Conservation (phyloP, 1,284 basidiomycete species). For the Lentinula novae-zelandiae region DNA sequence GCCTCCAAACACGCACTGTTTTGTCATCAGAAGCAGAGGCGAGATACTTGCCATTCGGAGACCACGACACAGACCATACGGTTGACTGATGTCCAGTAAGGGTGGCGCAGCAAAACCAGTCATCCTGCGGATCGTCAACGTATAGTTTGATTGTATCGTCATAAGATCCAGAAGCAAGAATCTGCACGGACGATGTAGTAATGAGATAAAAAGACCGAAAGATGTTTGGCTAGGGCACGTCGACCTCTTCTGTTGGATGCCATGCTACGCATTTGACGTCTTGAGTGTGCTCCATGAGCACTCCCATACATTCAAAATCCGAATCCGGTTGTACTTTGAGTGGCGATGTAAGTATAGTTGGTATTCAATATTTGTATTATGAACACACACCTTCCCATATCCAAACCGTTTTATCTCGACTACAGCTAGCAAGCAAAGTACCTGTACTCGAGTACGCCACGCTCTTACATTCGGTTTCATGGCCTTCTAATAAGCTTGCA, state of each 20-base stretch:
- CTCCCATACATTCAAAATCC: conserved; percentile 95
- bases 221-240: conserved; percentile 17
- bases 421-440: conserved; percentile 86
- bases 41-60: conserved; percentile 79
- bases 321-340: conserved; percentile 77
- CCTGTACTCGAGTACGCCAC: conserved; percentile 85
- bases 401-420: conserved; percentile 97
- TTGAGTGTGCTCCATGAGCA: conserved; percentile 96
- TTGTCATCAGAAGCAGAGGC: conserved; percentile 82
- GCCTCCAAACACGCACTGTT: conserved; percentile 70
- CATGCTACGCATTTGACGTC: conserved; percentile 96
- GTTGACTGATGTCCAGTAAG: conserved; percentile 82
- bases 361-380: neutral
- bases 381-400: conserved; percentile 84
- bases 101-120: conserved; percentile 90
- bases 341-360: neutral
- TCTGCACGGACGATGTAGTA: conserved; percentile 43
- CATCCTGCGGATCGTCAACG: conserved; percentile 90
- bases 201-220: conserved; percentile 13
- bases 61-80: conserved; percentile 88
- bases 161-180: conserved; percentile 95
- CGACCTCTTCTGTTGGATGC: conserved; percentile 93
- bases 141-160: conserved; percentile 97
- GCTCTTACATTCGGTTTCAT: conserved; percentile 97
- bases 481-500: conserved; percentile 86